Percentiles rank a stretch among this genome's conserved stretches.
These are phyloP conservation scores for Tolypocladium guangdongense DNA, from an alignment of 2,329 filamentous ascomycete genomes.

Conservation along the genomic window DNA sequence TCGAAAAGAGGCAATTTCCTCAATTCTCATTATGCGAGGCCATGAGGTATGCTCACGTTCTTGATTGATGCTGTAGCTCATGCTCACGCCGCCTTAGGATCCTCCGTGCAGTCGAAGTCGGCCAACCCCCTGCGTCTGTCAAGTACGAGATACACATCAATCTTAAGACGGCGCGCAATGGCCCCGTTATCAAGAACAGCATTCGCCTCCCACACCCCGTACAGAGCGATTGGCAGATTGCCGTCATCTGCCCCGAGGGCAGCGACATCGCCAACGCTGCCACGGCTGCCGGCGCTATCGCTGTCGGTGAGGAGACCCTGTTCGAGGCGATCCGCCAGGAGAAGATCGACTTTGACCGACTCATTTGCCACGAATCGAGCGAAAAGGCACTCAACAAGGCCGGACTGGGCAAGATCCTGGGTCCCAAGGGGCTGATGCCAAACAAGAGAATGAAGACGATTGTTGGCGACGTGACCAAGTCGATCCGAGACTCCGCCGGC, in stretches of 20 bases:
- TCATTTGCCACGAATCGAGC: slow-evolving; percentile 74
- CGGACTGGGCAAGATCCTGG: slow-evolving; percentile 67
- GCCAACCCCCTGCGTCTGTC: slow-evolving; percentile 55
- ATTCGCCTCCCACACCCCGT: slow-evolving; percentile 83
- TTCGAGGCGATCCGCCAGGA: slow-evolving; percentile 68
- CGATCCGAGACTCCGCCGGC: slow-evolving; percentile 73
- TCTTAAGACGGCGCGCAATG: slow-evolving; percentile 73
- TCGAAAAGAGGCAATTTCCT: slow-evolving; percentile 49
- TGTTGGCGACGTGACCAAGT: slow-evolving; percentile 63
- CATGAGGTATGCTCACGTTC: slow-evolving; percentile 54
- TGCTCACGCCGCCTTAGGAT: slow-evolving; percentile 45
- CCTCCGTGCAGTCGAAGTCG: slow-evolving; percentile 85
- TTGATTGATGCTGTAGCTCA: background rate
- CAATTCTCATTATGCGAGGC: slow-evolving; percentile 83
- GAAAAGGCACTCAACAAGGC: slow-evolving; percentile 73
- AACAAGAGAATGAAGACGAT: slow-evolving; percentile 81
- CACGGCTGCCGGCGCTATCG: slow-evolving; percentile 62
- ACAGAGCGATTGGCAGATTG: slow-evolving; percentile 78
- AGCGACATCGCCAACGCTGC: slow-evolving; percentile 67
- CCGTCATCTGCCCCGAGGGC: slow-evolving; percentile 79
- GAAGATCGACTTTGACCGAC: slow-evolving; percentile 76
- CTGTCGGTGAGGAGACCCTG: slow-evolving; percentile 77
- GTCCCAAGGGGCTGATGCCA: slow-evolving; percentile 88
- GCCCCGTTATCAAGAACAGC: slow-evolving; percentile 76
- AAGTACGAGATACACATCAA: slow-evolving; percentile 89